These are phyloP conservation scores for Heritiera littoralis DNA, from an alignment of 345 rosid genomes.

Conservation along the genomic window DNA sequence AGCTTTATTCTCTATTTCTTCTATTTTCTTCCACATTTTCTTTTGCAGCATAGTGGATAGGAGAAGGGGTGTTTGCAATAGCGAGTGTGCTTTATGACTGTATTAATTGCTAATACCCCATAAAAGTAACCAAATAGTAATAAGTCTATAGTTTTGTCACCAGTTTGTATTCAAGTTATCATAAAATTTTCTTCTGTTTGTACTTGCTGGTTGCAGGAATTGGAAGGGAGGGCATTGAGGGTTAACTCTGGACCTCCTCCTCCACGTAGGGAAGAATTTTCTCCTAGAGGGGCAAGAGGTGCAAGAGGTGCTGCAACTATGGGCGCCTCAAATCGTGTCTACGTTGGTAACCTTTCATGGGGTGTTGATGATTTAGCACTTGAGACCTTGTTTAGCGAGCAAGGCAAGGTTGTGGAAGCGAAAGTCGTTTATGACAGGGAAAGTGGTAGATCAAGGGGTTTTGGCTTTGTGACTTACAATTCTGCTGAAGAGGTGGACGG, in stretches of 20 bases:
- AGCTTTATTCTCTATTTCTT: neutral
- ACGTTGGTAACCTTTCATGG: conserved; percentile 95
- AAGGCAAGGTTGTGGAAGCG: conserved; percentile 86
- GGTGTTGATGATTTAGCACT: conserved; percentile 87
- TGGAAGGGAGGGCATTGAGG: conserved; percentile 85
- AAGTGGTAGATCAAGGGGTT: conserved; percentile 94
- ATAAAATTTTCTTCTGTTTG: neutral
- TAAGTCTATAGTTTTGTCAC: neutral
- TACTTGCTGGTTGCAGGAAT: conserved; percentile 55
- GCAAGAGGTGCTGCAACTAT: conserved; percentile 18
- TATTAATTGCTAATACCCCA: neutral
- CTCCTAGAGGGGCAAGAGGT: conserved; percentile 35
- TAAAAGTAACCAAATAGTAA: neutral
- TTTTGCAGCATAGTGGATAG: neutral
- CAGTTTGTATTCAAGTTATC: neutral
- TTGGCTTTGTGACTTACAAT: conserved; percentile 86
- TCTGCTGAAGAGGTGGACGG: conserved; percentile 73
- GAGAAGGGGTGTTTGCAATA: neutral
- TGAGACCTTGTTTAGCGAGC: conserved; percentile 76
- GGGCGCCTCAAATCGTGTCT: conserved; percentile 57
- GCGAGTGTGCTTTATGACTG: neutral
- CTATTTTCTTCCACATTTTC: neutral
- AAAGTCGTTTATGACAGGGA: conserved; percentile 93
- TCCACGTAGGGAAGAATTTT: conserved; percentile 54
- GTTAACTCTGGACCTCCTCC: conserved; percentile 91